phyloP scores from a whole-genome alignment of 805 yeast genomes.

The Yamadazyma nakazawae region DNA sequence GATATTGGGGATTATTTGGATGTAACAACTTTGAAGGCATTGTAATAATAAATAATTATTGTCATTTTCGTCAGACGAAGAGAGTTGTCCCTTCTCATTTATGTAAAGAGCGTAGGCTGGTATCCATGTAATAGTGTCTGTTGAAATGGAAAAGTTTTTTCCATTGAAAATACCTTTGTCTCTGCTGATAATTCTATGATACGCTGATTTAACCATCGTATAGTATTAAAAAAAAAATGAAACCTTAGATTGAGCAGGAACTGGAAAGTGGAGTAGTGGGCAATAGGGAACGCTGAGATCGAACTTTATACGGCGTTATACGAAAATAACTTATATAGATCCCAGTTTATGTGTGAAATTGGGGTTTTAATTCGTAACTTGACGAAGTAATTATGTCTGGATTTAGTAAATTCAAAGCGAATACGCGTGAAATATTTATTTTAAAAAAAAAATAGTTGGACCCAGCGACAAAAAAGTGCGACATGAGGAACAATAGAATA shows the following conservation, averaged over 20 bases:
- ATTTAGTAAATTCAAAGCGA: conserved; percentile 2
- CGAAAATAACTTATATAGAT: too few relatives aligned
- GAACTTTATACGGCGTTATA: not conserved
- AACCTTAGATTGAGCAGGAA: not conserved
- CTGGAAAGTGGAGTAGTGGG: not conserved
- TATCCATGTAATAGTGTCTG: conserved; percentile 37
- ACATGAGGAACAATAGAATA: not conserved
- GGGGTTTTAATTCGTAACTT: not conserved
- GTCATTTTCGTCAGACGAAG: conserved; percentile 29
- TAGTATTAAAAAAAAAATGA: not conserved
- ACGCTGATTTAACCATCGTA: conserved; percentile 24
- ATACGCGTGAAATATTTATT: conserved; percentile 1
- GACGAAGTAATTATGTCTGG: conserved; percentile 1
- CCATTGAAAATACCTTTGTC: conserved; percentile 36
- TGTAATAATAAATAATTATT: conserved; percentile 29
- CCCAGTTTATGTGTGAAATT: not conserved
- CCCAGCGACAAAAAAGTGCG: not conserved
- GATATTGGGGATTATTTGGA: conserved; percentile 32
- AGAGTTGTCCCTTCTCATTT: conserved; percentile 32
- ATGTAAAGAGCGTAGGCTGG: conserved; percentile 27
- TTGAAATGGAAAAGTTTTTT: conserved; percentile 31
- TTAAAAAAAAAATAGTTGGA: not conserved
- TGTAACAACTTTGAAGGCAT: conserved; percentile 38
- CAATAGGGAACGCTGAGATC: not conserved
- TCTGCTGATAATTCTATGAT: conserved; percentile 28